Evolutionary conservation across 176 grass and related monocot genomes (phyloP), one percentile per base, ranked within the genome.

Genomic region (Avena insularis): DNA sequence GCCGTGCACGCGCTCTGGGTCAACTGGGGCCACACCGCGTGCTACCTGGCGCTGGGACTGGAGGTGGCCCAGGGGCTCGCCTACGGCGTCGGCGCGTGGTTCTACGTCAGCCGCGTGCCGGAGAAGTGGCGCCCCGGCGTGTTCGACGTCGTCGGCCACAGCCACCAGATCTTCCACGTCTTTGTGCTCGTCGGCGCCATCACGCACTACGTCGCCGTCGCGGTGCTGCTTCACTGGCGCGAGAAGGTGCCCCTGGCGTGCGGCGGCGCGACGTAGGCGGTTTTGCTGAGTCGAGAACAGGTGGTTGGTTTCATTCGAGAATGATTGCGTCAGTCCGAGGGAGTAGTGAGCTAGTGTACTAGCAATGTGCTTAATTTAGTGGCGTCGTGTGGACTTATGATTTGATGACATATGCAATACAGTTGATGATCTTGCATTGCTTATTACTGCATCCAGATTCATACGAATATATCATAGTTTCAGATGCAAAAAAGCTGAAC

Each of bases 101-200:
- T 99, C 85, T 99, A 96, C 81, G 97, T 93, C 71, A 93, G 84
- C 81, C 91, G 97, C 81, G 94, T 96, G 17, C 97, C 94, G 3
- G 97, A 99, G 92, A 81, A 89, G 83, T 99, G 94, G 94, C 83
- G 87, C 6, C 97, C 97, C 0, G 97, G 97, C 31, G 61, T 77
- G 9, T 96, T 96, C 71, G 97, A 99, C 71, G 59, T 99, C 35
- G 89, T 91, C 0, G 94, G 97, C 0, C 97, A 99, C 69, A 99
- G 97, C 83, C 97, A 99, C 74, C 97, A 99, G 91, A 94, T 99
- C 80, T 99, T 99, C 85, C 97, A 99, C n/a, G 83, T 89, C 38
- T 77, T 99, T 47, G 97, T 99, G 31, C 87, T 99, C 84, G 60
- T 82, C 31, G 97, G 97, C 0, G 97, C 97, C 20, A 50, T 83